Conservation (phyloP, 306 rosid genomes). For the Begonia masoniana region DNA sequence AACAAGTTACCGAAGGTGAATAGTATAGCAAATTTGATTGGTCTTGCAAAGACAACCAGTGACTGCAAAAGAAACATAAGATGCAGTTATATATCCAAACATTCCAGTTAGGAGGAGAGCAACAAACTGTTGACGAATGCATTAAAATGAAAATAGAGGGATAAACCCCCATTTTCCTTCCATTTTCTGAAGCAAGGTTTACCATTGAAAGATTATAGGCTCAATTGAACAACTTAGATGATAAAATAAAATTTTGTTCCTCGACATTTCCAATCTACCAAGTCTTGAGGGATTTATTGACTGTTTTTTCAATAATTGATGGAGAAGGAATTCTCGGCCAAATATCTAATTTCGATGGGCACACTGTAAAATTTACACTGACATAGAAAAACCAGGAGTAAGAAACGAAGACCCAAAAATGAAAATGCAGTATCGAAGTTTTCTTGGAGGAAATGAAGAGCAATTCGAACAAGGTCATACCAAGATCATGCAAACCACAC, state of each 20-base stretch:
- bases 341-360: neutral
- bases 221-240: no score
- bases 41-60: conserved; percentile 59
- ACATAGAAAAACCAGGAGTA: neutral
- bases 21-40: conserved; percentile 70
- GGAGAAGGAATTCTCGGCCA: neutral
- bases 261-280: neutral
- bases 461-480: conserved; percentile 28
- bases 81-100: conserved; percentile 3
- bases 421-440: neutral
- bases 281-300: neutral
- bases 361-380: no score
- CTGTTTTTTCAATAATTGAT: no score
- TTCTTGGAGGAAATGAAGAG: neutral
- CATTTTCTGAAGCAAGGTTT: neutral
- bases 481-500: conserved; percentile 66
- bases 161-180: neutral
- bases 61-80: conserved; percentile 59
- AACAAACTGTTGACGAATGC: neutral
- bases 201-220: no score
- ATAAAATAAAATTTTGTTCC: no score
- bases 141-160: neutral
- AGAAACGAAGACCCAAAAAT: neutral
- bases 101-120: conserved; percentile 1
- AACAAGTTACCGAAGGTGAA: conserved; percentile 83